These are phyloP conservation scores for Auxenochlorella pyrenoidosa DNA, from an alignment of 139 green algal species.

Conservation along the genomic window DNA sequence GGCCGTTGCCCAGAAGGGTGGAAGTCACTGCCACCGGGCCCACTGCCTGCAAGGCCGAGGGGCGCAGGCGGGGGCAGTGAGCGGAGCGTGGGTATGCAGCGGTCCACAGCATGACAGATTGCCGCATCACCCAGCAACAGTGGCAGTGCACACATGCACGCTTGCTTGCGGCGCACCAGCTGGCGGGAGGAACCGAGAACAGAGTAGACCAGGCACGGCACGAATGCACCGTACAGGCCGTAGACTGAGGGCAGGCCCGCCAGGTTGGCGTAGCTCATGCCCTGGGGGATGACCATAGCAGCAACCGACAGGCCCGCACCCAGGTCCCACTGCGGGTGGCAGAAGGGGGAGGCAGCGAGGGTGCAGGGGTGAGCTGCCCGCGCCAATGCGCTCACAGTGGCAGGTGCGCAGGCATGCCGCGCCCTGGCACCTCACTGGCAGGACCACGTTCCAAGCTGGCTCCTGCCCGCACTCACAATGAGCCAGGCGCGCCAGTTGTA, in stretches of 20 bases:
- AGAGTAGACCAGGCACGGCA: background rate
- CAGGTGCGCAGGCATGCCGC: background rate
- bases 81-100: background rate
- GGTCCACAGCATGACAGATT: background rate
- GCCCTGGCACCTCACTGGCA: no score
- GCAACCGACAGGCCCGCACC: conserved; percentile 73
- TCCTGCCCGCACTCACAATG: conserved; percentile 31
- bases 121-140: no score
- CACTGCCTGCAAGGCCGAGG: conserved; percentile 52
- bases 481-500: conserved; percentile 60
- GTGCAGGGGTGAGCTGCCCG: background rate
- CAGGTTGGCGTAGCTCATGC: background rate
- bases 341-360: background rate
- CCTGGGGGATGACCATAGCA: conserved; percentile 79
- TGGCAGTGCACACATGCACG: no score
- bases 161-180: background rate
- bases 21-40: conserved; percentile 77
- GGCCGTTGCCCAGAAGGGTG: conserved; percentile 55
- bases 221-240: conserved; percentile 57
- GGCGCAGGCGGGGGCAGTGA: background rate
- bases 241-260: background rate
- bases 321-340: conserved; percentile 63
- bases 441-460: background rate
- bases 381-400: background rate
- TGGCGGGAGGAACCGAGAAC: background rate